These are phyloP conservation scores for Castanopsis chinensis DNA, from an alignment of 306 rosid species.

Conservation along the genomic window DNA sequence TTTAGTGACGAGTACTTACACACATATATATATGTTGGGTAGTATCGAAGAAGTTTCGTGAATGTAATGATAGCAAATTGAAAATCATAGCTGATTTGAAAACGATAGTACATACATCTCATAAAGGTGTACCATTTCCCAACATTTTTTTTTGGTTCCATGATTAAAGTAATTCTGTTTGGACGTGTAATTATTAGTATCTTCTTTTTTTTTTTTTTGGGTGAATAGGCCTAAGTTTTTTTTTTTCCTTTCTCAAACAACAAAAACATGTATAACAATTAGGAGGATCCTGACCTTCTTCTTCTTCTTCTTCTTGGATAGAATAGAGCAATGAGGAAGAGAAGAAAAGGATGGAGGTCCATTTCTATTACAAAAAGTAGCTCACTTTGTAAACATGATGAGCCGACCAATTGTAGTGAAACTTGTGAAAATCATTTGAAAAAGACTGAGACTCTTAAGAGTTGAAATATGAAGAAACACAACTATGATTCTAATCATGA, in stretches of 20 bases:
- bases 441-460: no score
- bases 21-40: background rate
- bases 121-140: background rate
- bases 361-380: no score
- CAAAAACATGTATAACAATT: no score
- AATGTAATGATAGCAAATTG: background rate
- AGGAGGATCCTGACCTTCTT: no score
- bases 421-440: background rate
- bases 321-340: no score
- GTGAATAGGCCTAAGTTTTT: no score
- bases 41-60: constrained; percentile 13
- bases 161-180: background rate
- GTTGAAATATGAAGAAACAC: no score
- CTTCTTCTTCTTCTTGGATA: no score
- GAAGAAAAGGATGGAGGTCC: no score
- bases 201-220: background rate
- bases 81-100: background rate
- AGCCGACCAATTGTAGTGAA: background rate
- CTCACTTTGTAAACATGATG: no score
- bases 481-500: no score
- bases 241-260: no score
- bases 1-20: background rate
- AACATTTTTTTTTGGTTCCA: background rate
- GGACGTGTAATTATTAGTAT: background rate
- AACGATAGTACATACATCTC: background rate